Evolutionary conservation across 2,329 filamentous ascomycete genomes (phyloP).

Genomic region (Trichoderma sp.): DNA sequence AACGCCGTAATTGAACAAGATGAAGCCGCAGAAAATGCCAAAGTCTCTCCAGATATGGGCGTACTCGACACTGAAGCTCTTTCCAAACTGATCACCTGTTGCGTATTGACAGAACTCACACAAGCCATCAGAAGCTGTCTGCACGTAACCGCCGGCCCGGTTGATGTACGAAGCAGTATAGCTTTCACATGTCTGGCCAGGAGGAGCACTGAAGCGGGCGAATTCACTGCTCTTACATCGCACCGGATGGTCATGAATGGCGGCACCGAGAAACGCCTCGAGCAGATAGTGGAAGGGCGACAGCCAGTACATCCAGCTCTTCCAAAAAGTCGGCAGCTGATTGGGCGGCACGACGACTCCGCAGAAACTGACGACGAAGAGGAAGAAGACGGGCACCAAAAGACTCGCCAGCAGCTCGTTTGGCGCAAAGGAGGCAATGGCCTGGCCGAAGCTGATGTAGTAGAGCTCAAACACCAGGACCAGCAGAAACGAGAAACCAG

Average conservation of each 20-base stretch:
- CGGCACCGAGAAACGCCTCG: constrained; percentile 60
- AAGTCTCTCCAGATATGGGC: constrained; percentile 67
- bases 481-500: constrained; percentile 64
- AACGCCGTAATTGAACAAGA: constrained; percentile 61
- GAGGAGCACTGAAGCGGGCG: constrained; percentile 61
- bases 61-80: constrained; percentile 62
- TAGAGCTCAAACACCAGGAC: constrained; percentile 68
- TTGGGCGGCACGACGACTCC: constrained; percentile 67
- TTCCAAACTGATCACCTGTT: constrained; percentile 62
- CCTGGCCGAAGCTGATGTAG: constrained; percentile 66
- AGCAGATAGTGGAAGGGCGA: constrained; percentile 70
- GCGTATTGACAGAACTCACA: constrained; percentile 68
- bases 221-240: constrained; percentile 59
- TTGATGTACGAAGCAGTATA: constrained; percentile 59
- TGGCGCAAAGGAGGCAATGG: constrained; percentile 66
- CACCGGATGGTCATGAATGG: constrained; percentile 58
- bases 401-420: constrained; percentile 68
- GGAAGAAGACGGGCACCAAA: constrained; percentile 69
- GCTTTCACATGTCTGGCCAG: constrained; percentile 60
- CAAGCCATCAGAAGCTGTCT: constrained; percentile 54
- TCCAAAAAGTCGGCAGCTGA: constrained; percentile 65
- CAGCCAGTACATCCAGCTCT: constrained; percentile 65
- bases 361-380: constrained; percentile 71
- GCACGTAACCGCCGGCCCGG: constrained; percentile 62
- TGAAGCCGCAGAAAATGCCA: constrained; percentile 64